Evolutionary conservation across 371 early-diverging fungal species (phyloP), one percentile per base, ranked within the genome.

Genomic region (Syncephalastrum contaminatum): DNA sequence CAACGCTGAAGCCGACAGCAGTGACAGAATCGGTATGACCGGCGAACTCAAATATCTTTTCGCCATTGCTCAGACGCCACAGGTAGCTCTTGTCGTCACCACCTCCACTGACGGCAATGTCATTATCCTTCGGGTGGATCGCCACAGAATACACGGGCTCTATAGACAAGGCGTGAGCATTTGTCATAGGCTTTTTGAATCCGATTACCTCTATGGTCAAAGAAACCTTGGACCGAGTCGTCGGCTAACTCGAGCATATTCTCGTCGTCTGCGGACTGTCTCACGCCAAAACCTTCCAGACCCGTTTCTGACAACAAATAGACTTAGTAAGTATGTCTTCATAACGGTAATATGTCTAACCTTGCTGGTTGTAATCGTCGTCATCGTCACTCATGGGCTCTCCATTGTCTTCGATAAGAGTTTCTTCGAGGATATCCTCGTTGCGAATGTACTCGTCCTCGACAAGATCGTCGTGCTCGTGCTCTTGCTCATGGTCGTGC

Each of bases 171-270:
- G 27, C n/a, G 43, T 20, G 20, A 14, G n/a, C 19, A 43, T 4
- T 14, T 15, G 39, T 53, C 24, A n/a, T 24, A 5, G 3, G 43
- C 13, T 7, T 43, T 14, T 24, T 19, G 30, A 30, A 30, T 25
- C 2, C 4, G 4, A 30, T 51, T 78, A 89, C 91, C 85, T 70
- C 86, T 83, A 70, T 97, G 97, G 20, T 80, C 84, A 59, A 95
- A 94, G 72, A 96, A 96, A 7, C 94, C 97, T 73, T 93, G 93
- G 1, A 93, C 83, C 7, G 94, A 92, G 64, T 97, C 95, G 64
- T 95, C 96, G 24, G 82, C 86, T 18, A 93, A 64, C 48, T 87
- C 87, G 48, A 85, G 58, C 64, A 83, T 77, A 19, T 77, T 76
- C 20, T 82, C 83, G 43, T 82, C 83, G 25, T 77, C 83, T 18